Evolutionary conservation across 192 early-diverging fungal species (phyloP).

Genomic region (Rhizophagus sp.): DNA sequence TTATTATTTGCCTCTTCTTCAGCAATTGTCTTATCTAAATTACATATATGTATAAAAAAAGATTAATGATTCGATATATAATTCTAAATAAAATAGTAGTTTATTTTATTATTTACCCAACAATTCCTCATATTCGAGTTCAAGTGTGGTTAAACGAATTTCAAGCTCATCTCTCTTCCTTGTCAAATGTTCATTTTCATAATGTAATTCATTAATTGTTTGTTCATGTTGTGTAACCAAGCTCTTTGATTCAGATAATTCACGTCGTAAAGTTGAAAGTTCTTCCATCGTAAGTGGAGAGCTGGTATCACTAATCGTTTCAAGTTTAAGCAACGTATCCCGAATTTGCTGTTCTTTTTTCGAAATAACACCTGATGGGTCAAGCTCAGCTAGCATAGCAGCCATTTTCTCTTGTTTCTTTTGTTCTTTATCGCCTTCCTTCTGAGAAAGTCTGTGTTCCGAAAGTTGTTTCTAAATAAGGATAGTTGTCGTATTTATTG

Average conservation of each 20-base stretch:
- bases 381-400: slow-evolving; percentile 80
- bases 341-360: slow-evolving; percentile 77
- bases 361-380: slow-evolving; percentile 70
- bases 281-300: slow-evolving; percentile 58
- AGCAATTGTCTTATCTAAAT: slow-evolving; percentile 59
- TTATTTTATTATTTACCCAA: slow-evolving; percentile 45
- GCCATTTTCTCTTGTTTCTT: slow-evolving; percentile 84
- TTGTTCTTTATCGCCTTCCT: slow-evolving; percentile 71
- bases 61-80: not conserved
- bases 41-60: too few relatives aligned
- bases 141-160: slow-evolving; percentile 63
- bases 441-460: slow-evolving; percentile 36
- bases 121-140: slow-evolving; percentile 83
- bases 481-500: too few relatives aligned
- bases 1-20: slow-evolving; percentile 65
- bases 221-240: slow-evolving; percentile 64
- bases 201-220: slow-evolving; percentile 60
- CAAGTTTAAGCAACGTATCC: slow-evolving; percentile 67
- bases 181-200: slow-evolving; percentile 58
- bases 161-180: slow-evolving; percentile 70
- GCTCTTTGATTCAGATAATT: slow-evolving; percentile 68
- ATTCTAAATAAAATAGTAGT: not conserved
- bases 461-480: slow-evolving; percentile 6
- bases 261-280: slow-evolving; percentile 65
- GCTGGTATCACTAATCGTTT: slow-evolving; percentile 53